Base-by-base conservation (phyloP, 805 yeast species). In the Pichia occidentalis region DNA sequence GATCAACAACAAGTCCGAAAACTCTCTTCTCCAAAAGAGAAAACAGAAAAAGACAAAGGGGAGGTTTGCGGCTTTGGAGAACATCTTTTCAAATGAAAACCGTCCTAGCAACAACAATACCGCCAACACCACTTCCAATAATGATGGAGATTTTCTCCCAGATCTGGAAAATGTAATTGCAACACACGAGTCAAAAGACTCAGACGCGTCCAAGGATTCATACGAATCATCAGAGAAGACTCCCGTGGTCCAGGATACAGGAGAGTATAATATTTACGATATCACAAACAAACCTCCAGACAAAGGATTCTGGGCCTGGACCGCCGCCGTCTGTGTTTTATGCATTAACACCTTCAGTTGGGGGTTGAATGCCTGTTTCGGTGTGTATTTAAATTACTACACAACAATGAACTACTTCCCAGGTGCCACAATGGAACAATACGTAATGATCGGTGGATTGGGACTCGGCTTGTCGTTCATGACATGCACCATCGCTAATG, bases 401-500 rank as follows among this genome's bases (percentile, higher is more conserved):
- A 46, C 70, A 9, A 52, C 61, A 9, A 43, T 63, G 3, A 49
- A 60, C 41, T 45, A 52, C 29, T 77, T 76, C 39, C 63, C 66
- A 0, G 76, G 71, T 7, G 79, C 79, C 0, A 56, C 67, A 9
- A 60, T 65, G 44, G 68, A 67, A 27, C 75, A 72, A 37, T 77
- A 60, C 53, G 79, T 81, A 4, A 45, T 73, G 27, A 65, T 77
- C 43, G 80, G 80, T 16, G 80, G 82, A 1, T 34, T 75, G 5
- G 62, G 68, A 0, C 60, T 73, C 13, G 68, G 68, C 23, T 56
- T 78, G 37, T 82, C 84, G 16, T 80, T 81, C 52, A 57, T 71
- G 45, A 57, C 75, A 38, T 61, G 85, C 30, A 92, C 94, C 4
- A 43, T 78, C 13, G 68, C 71, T 0, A 61, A 71, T 39, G 47